Evolutionary conservation across 768 basidiomycete species (phyloP), one percentile per base, ranked within the genome.

Genomic region (Rhizopogon sp.): DNA sequence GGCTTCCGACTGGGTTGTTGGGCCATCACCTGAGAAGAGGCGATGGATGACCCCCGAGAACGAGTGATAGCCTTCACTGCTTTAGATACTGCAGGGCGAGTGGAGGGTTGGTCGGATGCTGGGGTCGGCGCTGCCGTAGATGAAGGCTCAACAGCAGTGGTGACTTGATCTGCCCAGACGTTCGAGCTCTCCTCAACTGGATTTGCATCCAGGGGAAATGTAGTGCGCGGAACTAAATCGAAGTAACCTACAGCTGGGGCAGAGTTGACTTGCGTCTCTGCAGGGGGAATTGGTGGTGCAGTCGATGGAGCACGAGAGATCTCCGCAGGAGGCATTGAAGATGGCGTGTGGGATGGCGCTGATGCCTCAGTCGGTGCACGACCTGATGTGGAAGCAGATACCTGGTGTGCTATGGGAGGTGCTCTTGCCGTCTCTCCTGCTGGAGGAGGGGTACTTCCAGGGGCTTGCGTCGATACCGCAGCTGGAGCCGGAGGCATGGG

Each of bases 81-180:
- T 64, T 60, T 9, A 52, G 57, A 29, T 62, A 40, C 39, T 61
- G 43, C 35, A 25, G 47, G 37, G 5, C 22, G 47, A 49, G 22
- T 25, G 14, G 41, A 22, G 20, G 31, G 54, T 33, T 29, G 35
- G 3, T 39, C 54, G 7, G 16, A 16, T 22, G 29, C 51, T 7
- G 16, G n/a, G 5, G 17, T 50, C 3, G 53, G 33, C 16, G 25
- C 25, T 11, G 17, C 16, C 0, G 42, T 63, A 70, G 29, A 55
- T n/a, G 7, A 20, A 43, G 17, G 22, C 6, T 25, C 35, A 37
- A 33, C 39, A 10, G 2, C 11, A 9, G 25, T 25, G 25, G 25
- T 25, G 25, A 25, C 25, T 25, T 67, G 55, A 13, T 65, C 61
- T n/a, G 56, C 68, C 68, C 70, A 70, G 25, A 70, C 63, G 8